Base-by-base conservation (phyloP, 257 asterid species). In the Avicennia marina region DNA sequence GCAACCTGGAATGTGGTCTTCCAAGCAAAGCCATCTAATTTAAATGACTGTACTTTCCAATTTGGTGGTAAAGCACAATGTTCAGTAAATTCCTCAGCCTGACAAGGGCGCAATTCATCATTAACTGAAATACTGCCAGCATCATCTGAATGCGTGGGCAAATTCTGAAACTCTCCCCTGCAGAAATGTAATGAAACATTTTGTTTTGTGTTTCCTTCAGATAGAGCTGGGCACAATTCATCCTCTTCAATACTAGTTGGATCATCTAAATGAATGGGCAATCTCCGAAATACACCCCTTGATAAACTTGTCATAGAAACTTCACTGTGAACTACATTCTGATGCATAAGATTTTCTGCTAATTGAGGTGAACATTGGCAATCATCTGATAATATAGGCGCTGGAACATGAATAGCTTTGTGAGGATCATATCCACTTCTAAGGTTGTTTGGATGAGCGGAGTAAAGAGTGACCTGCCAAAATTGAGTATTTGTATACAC, bases 81-180 rank as follows among this genome's bases (percentile, higher is more conserved):
- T 68, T 70, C 81, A 19, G 53, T n/a, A 63, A 56, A 45, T 60
- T 73, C 73, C 58, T 63, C 70, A 43, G 68, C 71, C 62, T 69
- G 68, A 63, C 75, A 61, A 32, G 96, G 97, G 56, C 73, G 78
- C 74, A 89, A 56, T 70, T 76, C 94, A 74, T 79, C 75, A 58
- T 49, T 48, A 71, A 67, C 73, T 45, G 72, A 72, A 69, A 36
- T 41, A 49, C 42, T 40, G 50, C 66, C 27, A 59, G 54, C 59
- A 69, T 76, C 78, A 57, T 67, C 69, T 44, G 66, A 67, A 70
- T 83, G 82, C 45, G 66, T 40, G 12, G 83, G 72, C 71, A 84
- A 69, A 33, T 76, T 84, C 73, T 72, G 72, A 71, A 89, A 84
- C 51, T 51, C 69, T 48, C 51, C 64, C 58, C 72, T 60, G 50